Conservation (phyloP, 441 rosid genomes). For the Kokia cookei region DNA sequence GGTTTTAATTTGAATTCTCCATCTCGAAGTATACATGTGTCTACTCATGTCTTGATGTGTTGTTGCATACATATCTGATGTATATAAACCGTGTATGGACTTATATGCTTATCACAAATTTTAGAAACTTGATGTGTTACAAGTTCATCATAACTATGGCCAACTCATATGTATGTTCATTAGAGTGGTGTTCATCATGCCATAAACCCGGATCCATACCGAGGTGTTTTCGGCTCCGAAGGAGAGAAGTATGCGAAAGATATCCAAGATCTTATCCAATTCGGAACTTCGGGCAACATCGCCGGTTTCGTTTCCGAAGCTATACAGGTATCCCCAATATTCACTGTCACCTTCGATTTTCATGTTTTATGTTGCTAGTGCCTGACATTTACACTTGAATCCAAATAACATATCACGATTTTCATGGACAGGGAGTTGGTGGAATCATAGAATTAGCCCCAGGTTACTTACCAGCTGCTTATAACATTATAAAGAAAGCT, state of each 20-base stretch:
- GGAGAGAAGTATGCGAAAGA: constrained; percentile 83
- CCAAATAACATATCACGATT: neutral
- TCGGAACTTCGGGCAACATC: constrained; percentile 76
- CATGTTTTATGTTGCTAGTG: neutral
- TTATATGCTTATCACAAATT: neutral
- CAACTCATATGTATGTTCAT: neutral
- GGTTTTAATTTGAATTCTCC: no score
- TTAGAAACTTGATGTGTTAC: neutral
- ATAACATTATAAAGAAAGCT: constrained; percentile 56
- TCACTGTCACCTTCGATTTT: neutral
- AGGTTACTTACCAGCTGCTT: constrained; percentile 69
- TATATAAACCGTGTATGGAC: neutral
- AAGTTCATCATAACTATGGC: neutral
- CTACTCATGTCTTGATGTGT: neutral
- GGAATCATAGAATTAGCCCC: constrained; percentile 91
- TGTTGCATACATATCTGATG: neutral
- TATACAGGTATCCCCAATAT: constrained; percentile 52
- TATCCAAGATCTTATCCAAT: constrained; percentile 67
- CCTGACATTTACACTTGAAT: neutral
- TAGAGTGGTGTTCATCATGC: constrained; percentile 93
- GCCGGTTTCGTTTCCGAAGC: constrained; percentile 90
- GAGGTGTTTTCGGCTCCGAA: constrained; percentile 89
- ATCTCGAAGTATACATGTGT: neutral
- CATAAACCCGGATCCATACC: constrained; percentile 84
- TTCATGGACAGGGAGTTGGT: constrained; percentile 71